Evolutionary conservation across 331 rosid genomes (phyloP), one percentile per base, ranked within the genome.

Genomic region (Acacia pycnantha): DNA sequence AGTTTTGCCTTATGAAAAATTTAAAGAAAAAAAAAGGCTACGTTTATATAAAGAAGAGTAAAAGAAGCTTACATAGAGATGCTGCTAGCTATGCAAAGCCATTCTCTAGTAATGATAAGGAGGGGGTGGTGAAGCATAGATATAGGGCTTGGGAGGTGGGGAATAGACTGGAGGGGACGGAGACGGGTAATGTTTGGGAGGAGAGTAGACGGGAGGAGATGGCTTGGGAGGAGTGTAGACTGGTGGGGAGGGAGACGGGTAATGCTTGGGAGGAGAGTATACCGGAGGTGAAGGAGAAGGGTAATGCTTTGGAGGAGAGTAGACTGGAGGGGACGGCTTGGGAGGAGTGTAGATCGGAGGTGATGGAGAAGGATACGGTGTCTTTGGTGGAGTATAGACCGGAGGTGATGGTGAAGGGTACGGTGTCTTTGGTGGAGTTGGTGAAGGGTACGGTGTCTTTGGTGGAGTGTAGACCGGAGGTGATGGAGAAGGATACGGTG

Each of bases 121-220:
- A 70, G 98, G 97, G 47, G 98, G 89, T 65, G 89, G 97, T 48
- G 97, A 91, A 11, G 88, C 62, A 74, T 90, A 91, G 83, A 69
- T 8, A 66, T 76, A 86, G 2, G 68, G 81, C 41, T 14, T 72
- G 61, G 26, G 76, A 2, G 87, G 86, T 2, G 76, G 77, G 19
- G 77, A 29, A 18, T 78, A 48, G 21, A 69, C 70, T 3, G 84
- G 81, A 22, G 74, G 8, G 7, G 84, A 81, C 2, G 85, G 85
- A n/a, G 70, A 79, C 1, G 67, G 61, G 2, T 73, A 59, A 0
- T 51, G 12, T 24, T 67, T 33, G 0, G 72, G 72, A 8, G 72
- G 46, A 56, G 87, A 4, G 78, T 0, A 84, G 84, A 1, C 54
- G 5, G 87, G 71, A 0, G 41, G 41, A 11, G 50, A 50, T 37